Base-by-base conservation (phyloP, 495 filamentous ascomycete genomes). In the Talaromyces trachyspermus region DNA sequence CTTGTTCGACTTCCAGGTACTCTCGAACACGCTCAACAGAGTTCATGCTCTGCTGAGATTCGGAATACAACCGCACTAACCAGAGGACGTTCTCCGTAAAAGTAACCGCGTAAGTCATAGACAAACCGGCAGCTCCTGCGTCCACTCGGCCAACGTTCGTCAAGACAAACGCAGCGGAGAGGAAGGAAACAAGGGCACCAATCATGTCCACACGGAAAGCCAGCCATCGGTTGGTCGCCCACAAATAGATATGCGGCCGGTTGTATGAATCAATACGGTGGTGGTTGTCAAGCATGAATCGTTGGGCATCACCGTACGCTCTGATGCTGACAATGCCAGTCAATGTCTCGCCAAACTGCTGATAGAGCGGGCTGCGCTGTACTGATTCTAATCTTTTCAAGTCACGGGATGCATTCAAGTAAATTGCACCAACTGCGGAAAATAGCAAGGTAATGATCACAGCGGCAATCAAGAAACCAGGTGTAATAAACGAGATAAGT, bases 41-140 rank as follows among this genome's bases (percentile, higher is more conserved):
- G 67, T 99, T 99, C 94, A 99, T 97, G 64, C 95, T 97, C 66
- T 97, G 94, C 62, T 99, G 94, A 55, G 96, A 95, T 57, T 86
- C 75, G 0, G 91, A 84, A 56, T 97, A 99, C n/a, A 96, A 74
- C 17, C 94, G 80, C 20, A 97, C 89, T 47, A 97, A 83, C 94
- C 94, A 99, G 14, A 99, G 73, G 14, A 99, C 82, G 49, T 96
- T 96, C 60, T 97, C 94, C 1, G 89, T 95, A 55, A 99, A 99
- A 0, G 88, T 92, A 41, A 99, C 88, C 5, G 94, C 94, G 56
- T 99, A 99, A n/a, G 89, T 95, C 53, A 99, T 66, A 14, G 94
- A 95, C 48, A 99, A 74, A 70, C 94, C 94, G 26, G 92, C 94
- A 33, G 91, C 88, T 50, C 94, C 94, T 25, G 94, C 82, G 70